These are phyloP conservation scores for Gliomastix tumulicola DNA, from an alignment of 2,329 filamentous ascomycete genomes.

Conservation along the genomic window DNA sequence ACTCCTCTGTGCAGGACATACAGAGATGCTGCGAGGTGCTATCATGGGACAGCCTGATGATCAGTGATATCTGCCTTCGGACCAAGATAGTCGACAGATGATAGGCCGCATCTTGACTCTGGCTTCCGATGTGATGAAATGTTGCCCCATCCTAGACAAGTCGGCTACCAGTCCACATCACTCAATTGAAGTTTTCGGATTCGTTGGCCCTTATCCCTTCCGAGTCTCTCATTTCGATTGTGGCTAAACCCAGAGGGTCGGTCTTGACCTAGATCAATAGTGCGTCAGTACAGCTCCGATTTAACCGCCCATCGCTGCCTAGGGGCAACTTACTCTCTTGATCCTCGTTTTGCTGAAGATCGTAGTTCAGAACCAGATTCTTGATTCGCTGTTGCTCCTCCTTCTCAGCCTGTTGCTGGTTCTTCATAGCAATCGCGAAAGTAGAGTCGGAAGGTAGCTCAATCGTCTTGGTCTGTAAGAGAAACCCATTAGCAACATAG, in stretches of 20 bases:
- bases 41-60: no score
- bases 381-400: conserved; percentile 99
- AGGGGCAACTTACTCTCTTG: no score
- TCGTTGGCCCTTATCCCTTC: conserved; percentile 67
- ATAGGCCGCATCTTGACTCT: no score
- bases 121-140: no score
- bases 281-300: no score
- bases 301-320: no score
- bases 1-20: no score
- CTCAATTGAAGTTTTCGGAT: conserved; percentile 88
- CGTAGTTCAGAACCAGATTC: conserved; percentile 92
- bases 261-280: conserved; percentile 45
- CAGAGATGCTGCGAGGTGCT: no score
- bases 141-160: no score
- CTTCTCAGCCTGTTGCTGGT: conserved; percentile 86
- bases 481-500: no score
- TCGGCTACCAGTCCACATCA: conserved; percentile 89
- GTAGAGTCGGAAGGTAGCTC: conserved; percentile 85
- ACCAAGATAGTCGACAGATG: no score
- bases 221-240: conserved; percentile 48
- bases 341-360: conserved; percentile 78
- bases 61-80: no score
- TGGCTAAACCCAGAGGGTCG: conserved; percentile 39
- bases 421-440: conserved; percentile 94
- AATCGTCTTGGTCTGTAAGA: conserved; percentile 72